Evolutionary conservation across 2,329 filamentous ascomycete genomes (phyloP), one percentile per base, ranked within the genome.

Genomic region (Ceratocystis eucalypticola): DNA sequence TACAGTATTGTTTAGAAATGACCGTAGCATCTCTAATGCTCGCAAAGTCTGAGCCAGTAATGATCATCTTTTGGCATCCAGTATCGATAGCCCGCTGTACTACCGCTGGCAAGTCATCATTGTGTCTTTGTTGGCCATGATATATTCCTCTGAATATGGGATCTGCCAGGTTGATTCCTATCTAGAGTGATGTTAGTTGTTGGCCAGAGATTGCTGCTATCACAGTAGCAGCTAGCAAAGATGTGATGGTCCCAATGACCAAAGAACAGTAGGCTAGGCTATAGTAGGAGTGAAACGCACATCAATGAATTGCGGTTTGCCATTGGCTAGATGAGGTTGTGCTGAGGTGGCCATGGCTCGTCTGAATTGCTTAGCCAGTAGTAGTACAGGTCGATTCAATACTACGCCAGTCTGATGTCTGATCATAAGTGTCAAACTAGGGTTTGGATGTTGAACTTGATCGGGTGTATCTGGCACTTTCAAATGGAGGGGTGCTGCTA

Each of bases 161-260:
- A 73, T 99, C 94, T 65, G 92, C 89, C 66, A 99, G 83, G 75
- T 99, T 99, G 80, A 99, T 96, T 67, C 93, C 94, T 72, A 99
- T 87, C 84, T 87, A 74, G 69, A 30, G 20, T 25, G 41, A 17
- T n/a, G 37, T 41, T 37, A 7, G 10, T 22, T 22, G 50, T 67
- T 48, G 55, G 50, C 61, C 33, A 45, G 28, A 41, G 37, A 4
- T 3, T 37, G 33, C 7, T 37, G 10, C 33, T 12, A 3, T 41
- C 12, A 10, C 3, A 15, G 37, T 41, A 41, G 12, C 37, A 10
- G 12, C 37, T 15, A 12, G 37, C 4, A 4, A 10, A 4, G 12
- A 12, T 41, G 37, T 41, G 3, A 41, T 41, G 12, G 37, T 4
- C 10, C 37, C 10, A 41, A 41, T 15, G 1, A 4, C 3, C 6